Base-by-base conservation (phyloP, 371 early-diverging fungal genomes). In the Haplosporangium sp. region DNA sequence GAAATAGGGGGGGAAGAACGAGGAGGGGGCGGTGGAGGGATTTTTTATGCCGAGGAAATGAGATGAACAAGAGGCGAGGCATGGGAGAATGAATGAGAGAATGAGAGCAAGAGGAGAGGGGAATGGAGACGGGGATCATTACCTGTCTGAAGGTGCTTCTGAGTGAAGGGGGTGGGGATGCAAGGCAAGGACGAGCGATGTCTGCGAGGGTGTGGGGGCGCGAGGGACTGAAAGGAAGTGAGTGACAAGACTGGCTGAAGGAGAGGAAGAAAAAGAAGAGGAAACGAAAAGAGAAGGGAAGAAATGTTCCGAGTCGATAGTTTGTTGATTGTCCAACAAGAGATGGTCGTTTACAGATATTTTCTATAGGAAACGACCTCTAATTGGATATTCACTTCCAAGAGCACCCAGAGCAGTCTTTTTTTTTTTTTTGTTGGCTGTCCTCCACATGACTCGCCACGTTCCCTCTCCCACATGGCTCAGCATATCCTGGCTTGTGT, bases 321-420 rank as follows among this genome's bases (percentile, higher is more conserved):
- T 37, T 38, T 42, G 7, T 40, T 42, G 16, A 21, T 8, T 13
- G 38, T 23, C 53, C 21, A 16, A 53, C 37, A 23, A 0, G 20
- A 53, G 53, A 53, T 53, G 53, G 53, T 53, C 53, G 16, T 21
- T 53, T 53, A 53, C 21, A 21, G 1, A 53, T 5, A 5, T 2
- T 53, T 53, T n/a, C n/a, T n/a, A n/a, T n/a, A n/a, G n/a, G n/a
- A n/a, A n/a, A n/a, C n/a, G n/a, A n/a, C n/a, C 21, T 53, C 8
- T 50, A 50, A 50, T 12, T 50, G 51, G 37, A 53, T 53, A 53
- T n/a, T n/a, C n/a, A n/a, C n/a, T n/a, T n/a, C n/a, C n/a, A n/a
- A n/a, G n/a, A n/a, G n/a, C n/a, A n/a, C n/a, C n/a, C n/a, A n/a
- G n/a, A n/a, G n/a, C n/a, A n/a, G n/a, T n/a, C n/a, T n/a, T n/a